Evolutionary conservation across 2,329 filamentous ascomycete genomes (phyloP), one percentile per base, ranked within the genome.

Genomic region (Moelleriella libera): DNA sequence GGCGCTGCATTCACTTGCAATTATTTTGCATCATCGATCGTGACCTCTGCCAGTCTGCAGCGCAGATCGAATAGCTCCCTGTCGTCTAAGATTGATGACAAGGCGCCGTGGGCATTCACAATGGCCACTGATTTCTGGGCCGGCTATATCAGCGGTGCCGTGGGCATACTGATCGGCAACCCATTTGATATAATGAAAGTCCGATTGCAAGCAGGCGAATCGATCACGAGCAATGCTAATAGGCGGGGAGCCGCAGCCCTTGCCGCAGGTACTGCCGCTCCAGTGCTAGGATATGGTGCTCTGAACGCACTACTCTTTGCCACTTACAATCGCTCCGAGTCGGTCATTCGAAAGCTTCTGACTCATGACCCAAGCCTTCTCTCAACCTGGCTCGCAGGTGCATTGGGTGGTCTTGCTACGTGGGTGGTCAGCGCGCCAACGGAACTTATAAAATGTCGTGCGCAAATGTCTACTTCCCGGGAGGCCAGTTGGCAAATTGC

Each of bases 121-220:
- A 90, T 92, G 85, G 86, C 85, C 45, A 79, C 87, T 55, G 89
- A 95, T 62, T 96, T 96, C 65, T 94, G 86, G 85, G 86, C 89
- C 49, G 88, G 89, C 58, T 96, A 95, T 64, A 68, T 92, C 51
- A 90, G 85, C 60, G 90, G 90, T 47, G 88, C 85, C 49, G 73
- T 83, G 45, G 86, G 88, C 43, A 96, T 96, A 57, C 68, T 94
- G 44, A 83, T 95, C 51, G 88, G 90, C 52, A 95, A 95, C 57
- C 88, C 88, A 3, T 71, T 96, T 5, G 84, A 89, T 60, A 66
- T 88, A 21, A 64, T 69, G 57, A 71, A 74, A 54, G 58, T 68
- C 47, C 83, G 82, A 41, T 69, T 94, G 2, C 90, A 97, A 71
- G 83, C 85, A 12, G 49, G 47, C 5, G 10, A 40, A 11, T 11